phyloP scores from a whole-genome alignment of 106 monocot species.

The Gastrodia elata region DNA sequence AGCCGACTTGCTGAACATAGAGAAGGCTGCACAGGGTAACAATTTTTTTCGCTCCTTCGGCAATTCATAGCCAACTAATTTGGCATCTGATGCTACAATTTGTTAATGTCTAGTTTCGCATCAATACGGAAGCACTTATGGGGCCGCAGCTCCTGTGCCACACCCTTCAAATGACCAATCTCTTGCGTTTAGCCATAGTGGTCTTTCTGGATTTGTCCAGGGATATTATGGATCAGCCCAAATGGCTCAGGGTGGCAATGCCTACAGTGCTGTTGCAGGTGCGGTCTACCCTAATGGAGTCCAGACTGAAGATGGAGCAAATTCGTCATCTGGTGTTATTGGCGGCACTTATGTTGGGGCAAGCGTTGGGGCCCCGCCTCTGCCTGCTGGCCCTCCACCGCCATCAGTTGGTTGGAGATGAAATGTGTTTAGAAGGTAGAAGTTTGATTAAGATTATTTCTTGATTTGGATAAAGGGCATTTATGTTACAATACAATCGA shows the following conservation, averaged over 20 bases:
- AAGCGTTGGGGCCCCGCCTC: neutral
- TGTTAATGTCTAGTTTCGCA: neutral
- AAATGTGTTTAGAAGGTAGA: neutral
- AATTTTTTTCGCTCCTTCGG: neutral
- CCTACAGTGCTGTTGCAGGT: neutral
- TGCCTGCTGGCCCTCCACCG: neutral
- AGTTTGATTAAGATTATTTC: neutral
- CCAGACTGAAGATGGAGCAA: neutral
- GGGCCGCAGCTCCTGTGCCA: constrained; percentile 7
- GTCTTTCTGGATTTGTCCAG: constrained; percentile 7
- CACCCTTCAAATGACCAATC: constrained; percentile 17
- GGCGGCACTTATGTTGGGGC: neutral
- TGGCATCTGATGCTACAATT: neutral
- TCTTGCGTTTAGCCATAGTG: constrained; percentile 10
- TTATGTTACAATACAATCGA: neutral
- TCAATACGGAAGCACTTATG: constrained; percentile 19
- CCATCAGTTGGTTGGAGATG: neutral
- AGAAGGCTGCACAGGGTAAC: constrained; percentile 42
- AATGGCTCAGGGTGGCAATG: constrained; percentile 8
- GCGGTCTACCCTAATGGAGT: too few species aligned
- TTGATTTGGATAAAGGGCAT: neutral
- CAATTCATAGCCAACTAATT: neutral
- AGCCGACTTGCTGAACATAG: constrained; percentile 42
- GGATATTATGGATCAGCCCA: constrained; percentile 22
- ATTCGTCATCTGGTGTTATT: neutral